Evolutionary conservation across 495 filamentous ascomycete species (phyloP), one percentile per base, ranked within the genome.

Genomic region (Lepidopterella palustris): DNA sequence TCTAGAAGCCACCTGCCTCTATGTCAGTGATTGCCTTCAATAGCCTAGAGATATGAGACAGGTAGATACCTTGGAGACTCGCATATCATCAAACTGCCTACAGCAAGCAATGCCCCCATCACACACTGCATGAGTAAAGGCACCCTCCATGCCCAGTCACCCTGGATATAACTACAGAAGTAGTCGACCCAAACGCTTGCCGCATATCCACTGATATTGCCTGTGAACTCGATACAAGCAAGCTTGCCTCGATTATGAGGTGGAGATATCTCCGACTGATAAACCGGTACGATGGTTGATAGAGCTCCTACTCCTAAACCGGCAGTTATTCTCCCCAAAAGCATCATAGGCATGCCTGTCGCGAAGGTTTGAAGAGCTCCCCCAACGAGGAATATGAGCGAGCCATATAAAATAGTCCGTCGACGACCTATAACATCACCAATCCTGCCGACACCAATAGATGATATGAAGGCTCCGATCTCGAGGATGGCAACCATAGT

Each of bases 121-220:
- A 95, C 74, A 68, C 91, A 96, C 71, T 98, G 95, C 82, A 95
- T 90, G 18, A 95, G 74, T 35, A 98, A 75, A 6, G 93, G 93
- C 47, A 97, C 57, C 11, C 93, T 87, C 93, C 95, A 98, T 5
- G 93, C 88, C 74, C 87, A 82, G 66, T 97, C 77, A 66, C 79
- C 87, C 51, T 88, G 66, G 68, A 98, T 97, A 71, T 81, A 97
- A 56, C 88, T 92, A 74, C 92, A 97, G 62, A 92, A 90, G 71
- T 97, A 98, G 74, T 97, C 93, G 0, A 97, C 92, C 93, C 93
- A 98, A 8, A 98, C 93, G 63, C 91, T 96, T 50, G 90, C 87
- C 49, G 90, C 88, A 72, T 98, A 98, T 24, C 93, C 93, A 62
- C 86, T 82, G 60, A 98, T 95, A 72, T 98, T 98, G 28, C 93